Evolutionary conservation across 306 rosid genomes (phyloP).

Genomic region (Vigna angularis): DNA sequence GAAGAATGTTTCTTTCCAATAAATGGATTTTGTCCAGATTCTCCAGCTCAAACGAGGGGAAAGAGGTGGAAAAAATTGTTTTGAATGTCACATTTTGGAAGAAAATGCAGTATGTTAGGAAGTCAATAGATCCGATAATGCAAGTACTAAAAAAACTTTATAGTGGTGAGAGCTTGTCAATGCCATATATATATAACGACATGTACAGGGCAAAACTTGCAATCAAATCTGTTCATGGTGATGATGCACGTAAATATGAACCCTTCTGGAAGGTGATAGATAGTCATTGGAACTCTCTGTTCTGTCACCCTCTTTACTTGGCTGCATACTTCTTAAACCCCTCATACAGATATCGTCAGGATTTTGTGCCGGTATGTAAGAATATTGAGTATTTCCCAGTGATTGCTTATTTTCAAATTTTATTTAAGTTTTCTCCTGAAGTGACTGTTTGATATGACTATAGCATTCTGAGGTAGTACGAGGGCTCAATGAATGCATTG

Average conservation of each 20-base stretch:
- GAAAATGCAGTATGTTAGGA: constrained; percentile 72
- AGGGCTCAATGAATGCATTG: constrained; percentile 88
- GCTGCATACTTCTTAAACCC: constrained; percentile 97
- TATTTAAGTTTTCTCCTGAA: constrained; percentile 52
- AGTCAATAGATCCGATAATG: constrained; percentile 83
- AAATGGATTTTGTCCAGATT: constrained; percentile 82
- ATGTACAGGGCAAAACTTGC: constrained; percentile 85
- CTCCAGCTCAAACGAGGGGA: constrained; percentile 73
- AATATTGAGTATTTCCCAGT: constrained; percentile 38
- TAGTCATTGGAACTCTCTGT: constrained; percentile 74
- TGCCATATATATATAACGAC: constrained; percentile 78
- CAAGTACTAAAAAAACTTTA: constrained; percentile 79
- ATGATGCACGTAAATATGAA: constrained; percentile 77
- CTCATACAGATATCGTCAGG: constrained; percentile 81
- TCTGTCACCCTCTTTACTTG: constrained; percentile 84
- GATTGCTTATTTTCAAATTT: constrained; percentile 33
- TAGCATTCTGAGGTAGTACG: constrained; percentile 90
- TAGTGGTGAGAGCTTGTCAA: constrained; percentile 71
- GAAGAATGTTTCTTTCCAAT: constrained; percentile 80
- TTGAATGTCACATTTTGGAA: constrained; percentile 82
- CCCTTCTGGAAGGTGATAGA: constrained; percentile 92
- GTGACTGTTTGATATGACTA: constrained; percentile 42
- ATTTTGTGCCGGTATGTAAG: constrained; percentile 77
- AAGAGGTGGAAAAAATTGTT: constrained; percentile 82
- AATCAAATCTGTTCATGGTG: constrained; percentile 72